Base-by-base conservation (phyloP, 1,284 basidiomycete genomes). In the Mycena sp. region DNA sequence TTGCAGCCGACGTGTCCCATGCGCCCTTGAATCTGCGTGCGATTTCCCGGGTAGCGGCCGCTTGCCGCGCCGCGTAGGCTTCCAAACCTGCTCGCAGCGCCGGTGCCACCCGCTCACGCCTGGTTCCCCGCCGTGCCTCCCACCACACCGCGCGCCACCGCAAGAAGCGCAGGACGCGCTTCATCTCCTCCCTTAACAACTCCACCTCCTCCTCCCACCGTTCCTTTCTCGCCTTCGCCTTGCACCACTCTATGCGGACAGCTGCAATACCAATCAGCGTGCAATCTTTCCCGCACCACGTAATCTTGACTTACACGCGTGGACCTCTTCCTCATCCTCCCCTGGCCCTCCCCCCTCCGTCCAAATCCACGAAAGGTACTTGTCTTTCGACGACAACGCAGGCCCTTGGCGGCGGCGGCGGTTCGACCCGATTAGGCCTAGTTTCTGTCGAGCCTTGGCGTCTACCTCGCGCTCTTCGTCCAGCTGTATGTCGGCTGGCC, bases 121-220 rank as follows among this genome's bases (percentile, higher is more conserved):
- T 25, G 10, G 21, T 21, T 14, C 14, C 21, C 19, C 32, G n/a
- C n/a, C 49, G 28, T 19, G 2, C 28, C 54, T 43, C 30, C 54
- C 54, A 56, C 54, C 54, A 56, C 21, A 17, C 10, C 26, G 37
- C 54, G 11, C 25, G 19, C 54, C 54, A 56, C 7, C 14, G 14
- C 41, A 56, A 17, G 7, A 32, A 44, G 6, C 50, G 25, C 3
- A 62, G 43, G 1, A 62, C 60, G 1, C 60, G 43, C 53, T 48
- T 37, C 53, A 56, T 55, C 45, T 62, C 60, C 35, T 62, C 60
- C 2, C 45, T 26, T 44, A 62, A 23, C 21, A 62, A 29, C 19
- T 11, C 17, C 37, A 62, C 60, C 54, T 62, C 60, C 48, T 62
- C 60, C 21, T 26, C 28, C 60, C 60, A 62, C n/a, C 52, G 19